Base-by-base conservation (phyloP, 345 rosid genomes). In the Populus davidiana region DNA sequence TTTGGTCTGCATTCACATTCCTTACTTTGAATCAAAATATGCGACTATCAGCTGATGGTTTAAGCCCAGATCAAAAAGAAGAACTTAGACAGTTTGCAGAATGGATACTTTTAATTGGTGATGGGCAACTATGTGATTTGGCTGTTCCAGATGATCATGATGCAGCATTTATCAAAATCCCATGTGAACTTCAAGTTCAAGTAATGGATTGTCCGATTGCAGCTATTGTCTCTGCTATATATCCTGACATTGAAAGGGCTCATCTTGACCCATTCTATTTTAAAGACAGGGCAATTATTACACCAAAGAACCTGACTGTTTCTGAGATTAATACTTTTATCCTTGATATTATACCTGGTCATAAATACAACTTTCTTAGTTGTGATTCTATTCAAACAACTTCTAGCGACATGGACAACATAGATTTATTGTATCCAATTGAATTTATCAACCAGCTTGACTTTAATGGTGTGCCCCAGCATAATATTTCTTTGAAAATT, bases 381-480 rank as follows among this genome's bases (percentile, higher is more conserved):
- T 68, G 49, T 5, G 27, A 68, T 39, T 18, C 9, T 1, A 16
- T 68, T 7, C 9, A 8, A 17, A 68, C 20, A 6, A 6, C 5
- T 2, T 7, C 3, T 21, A 31, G 52, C 1, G 27, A 21, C 1
- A 7, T 2, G 8, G 21, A 23, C 7, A 61, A 61, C 21, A 27
- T 61, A 1, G 65, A 23, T 23, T 10, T 20, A 5, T 61, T 61
- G 29, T 74, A 74, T 43, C 74, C 74, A 0, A 11, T 67, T 54
- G 79, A 77, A 38, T 77, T 77, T 69, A 31, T 70, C 10, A 79
- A 73, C 8, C 23, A 31, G 0, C 5, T 73, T 2, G 43, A 52
- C 21, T 65, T 67, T 56, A 5, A 6, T 33, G 72, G 77, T 0
- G 2, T 78, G 18, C 76, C 76, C 76, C 63, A 33, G 14, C 50